Evolutionary conservation across 2,329 filamentous ascomycete genomes (phyloP).

Genomic region (Exophiala sideris): DNA sequence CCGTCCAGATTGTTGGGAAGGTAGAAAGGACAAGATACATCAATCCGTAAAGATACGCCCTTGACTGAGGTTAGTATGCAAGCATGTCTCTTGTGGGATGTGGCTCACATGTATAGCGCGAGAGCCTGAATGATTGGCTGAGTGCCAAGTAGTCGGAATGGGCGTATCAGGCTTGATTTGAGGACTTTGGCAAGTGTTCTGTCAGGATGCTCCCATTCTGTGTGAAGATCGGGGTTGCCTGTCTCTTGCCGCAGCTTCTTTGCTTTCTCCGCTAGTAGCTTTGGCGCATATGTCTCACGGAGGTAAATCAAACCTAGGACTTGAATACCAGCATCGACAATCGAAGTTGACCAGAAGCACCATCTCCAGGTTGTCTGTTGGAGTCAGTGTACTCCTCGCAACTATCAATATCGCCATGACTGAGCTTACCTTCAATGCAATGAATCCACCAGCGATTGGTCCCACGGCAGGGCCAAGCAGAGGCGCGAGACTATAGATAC

Average conservation of each 20-base stretch:
- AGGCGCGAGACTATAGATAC: slow-evolving; percentile 61
- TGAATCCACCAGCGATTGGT: slow-evolving; percentile 64
- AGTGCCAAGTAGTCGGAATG: slow-evolving; percentile 51
- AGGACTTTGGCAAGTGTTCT: slow-evolving; percentile 26
- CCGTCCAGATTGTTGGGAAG: slow-evolving; percentile 58
- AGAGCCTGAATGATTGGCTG: slow-evolving; percentile 58
- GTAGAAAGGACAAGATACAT: slow-evolving; percentile 63
- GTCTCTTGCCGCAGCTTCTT: slow-evolving; percentile 45
- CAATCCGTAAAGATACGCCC: slow-evolving; percentile 37
- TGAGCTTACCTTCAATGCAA: slow-evolving; percentile 48
- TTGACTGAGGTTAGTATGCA: not conserved
- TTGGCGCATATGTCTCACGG: slow-evolving; percentile 64
- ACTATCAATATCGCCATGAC: not conserved
- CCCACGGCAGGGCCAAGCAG: slow-evolving; percentile 64
- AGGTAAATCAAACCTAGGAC: slow-evolving; percentile 59
- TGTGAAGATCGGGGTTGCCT: slow-evolving; percentile 37
- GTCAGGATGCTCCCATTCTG: slow-evolving; percentile 36
- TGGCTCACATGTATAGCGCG: slow-evolving; percentile 42
- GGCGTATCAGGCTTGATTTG: slow-evolving; percentile 47
- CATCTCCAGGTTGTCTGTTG: slow-evolving; percentile 63
- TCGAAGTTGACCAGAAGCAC: slow-evolving; percentile 67
- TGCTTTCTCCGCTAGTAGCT: slow-evolving; percentile 59
- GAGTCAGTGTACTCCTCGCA: slow-evolving; percentile 24
- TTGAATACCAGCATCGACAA: slow-evolving; percentile 61
- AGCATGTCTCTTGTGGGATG: not conserved